Evolutionary conservation across 202 grass and related monocot genomes (phyloP).

Genomic region (Schoenoplectus triqueter): DNA sequence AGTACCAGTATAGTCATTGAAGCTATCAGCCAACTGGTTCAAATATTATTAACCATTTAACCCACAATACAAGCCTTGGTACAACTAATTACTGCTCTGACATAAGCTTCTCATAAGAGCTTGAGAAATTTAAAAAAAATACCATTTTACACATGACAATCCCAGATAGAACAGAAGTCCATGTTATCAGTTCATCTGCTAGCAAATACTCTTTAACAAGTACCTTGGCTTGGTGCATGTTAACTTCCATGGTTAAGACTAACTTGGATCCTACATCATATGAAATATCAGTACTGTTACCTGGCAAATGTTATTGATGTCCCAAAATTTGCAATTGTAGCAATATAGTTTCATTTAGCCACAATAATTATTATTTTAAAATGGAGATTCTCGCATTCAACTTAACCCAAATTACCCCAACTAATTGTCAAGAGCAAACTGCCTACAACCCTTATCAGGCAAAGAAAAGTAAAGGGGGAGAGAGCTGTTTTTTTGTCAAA

Average conservation of each 20-base stretch:
- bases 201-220: slow-evolving; percentile 81
- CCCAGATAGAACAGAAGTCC: slow-evolving; percentile 72
- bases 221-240: slow-evolving; percentile 61
- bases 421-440: neutral
- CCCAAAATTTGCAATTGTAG: slow-evolving; percentile 9
- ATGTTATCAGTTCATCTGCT: slow-evolving; percentile 68
- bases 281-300: slow-evolving; percentile 4
- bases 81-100: slow-evolving; percentile 19
- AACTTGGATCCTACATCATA: slow-evolving; percentile 43
- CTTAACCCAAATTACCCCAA: too few relatives aligned
- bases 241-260: slow-evolving; percentile 45
- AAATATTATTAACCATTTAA: neutral
- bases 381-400: neutral
- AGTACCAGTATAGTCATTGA: too few relatives aligned
- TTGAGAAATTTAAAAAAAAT: slow-evolving; percentile 31
- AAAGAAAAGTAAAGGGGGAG: neutral
- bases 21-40: neutral
- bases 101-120: neutral
- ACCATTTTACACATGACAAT: slow-evolving; percentile 93
- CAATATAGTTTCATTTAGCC: slow-evolving; percentile 18
- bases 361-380: slow-evolving; percentile 4
- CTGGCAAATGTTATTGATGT: neutral
- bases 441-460: too few relatives aligned
- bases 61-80: neutral
- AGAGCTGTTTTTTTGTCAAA: neutral